phyloP scores from a whole-genome alignment of 495 filamentous ascomycete species.

The Penicillium antarcticum region DNA sequence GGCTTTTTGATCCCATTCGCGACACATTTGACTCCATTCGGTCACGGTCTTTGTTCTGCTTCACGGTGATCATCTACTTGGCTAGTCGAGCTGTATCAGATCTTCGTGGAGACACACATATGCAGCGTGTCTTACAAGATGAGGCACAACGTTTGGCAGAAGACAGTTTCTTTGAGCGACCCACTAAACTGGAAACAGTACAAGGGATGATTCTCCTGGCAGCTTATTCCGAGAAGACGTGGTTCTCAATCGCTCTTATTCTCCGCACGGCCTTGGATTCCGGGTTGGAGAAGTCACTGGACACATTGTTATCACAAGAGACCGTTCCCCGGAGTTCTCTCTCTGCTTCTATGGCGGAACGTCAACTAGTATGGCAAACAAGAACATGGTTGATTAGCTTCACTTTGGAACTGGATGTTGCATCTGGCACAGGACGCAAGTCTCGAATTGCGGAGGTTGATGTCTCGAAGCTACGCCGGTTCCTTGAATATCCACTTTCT shows the following conservation, averaged over 20 bases:
- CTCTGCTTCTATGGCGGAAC: slow-evolving; percentile 38
- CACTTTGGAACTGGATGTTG: slow-evolving; percentile 41
- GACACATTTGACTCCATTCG: slow-evolving; percentile 45
- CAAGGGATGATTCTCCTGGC: slow-evolving; percentile 44
- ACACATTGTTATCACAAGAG: slow-evolving; percentile 34
- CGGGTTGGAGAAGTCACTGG: slow-evolving; percentile 40
- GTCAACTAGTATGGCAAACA: slow-evolving; percentile 41
- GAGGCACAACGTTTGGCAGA: slow-evolving; percentile 42
- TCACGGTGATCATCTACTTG: slow-evolving; percentile 42
- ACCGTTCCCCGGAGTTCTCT: slow-evolving; percentile 37
- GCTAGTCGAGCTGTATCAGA: slow-evolving; percentile 39
- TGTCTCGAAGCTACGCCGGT: slow-evolving; percentile 34
- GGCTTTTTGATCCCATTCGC: slow-evolving; percentile 41
- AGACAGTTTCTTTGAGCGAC: slow-evolving; percentile 43
- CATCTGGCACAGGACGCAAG: slow-evolving; percentile 42
- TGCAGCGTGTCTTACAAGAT: slow-evolving; percentile 44
- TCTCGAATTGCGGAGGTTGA: slow-evolving; percentile 41
- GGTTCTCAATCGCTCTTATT: slow-evolving; percentile 45
- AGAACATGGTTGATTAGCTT: slow-evolving; percentile 43
- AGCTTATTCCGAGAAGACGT: slow-evolving; percentile 44
- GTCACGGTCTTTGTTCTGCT: slow-evolving; percentile 42
- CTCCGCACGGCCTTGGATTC: slow-evolving; percentile 41
- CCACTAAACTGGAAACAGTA: slow-evolving; percentile 41
- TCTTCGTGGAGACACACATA: slow-evolving; percentile 33
- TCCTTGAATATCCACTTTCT: slow-evolving; percentile 41